These are phyloP conservation scores for Boeremia lycopersici DNA, from an alignment of 2,329 filamentous ascomycete species.

Conservation along the genomic window DNA sequence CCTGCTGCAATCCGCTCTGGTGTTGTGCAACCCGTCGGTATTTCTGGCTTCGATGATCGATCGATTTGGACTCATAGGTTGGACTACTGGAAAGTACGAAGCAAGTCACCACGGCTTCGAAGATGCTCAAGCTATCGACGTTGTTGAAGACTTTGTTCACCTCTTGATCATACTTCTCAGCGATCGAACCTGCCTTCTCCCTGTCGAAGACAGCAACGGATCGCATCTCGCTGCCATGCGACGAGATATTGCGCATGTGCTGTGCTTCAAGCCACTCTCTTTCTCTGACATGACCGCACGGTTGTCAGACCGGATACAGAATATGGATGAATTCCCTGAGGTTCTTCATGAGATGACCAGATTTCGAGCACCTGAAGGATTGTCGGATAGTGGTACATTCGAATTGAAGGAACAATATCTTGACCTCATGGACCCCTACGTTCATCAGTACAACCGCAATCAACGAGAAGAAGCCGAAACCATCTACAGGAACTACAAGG, in stretches of 20 bases:
- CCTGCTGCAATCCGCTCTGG: slow-evolving; percentile 86
- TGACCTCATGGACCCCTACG: slow-evolving; percentile 91
- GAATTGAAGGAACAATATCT: slow-evolving; percentile 86
- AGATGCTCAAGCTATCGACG: slow-evolving; percentile 84
- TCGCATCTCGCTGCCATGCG: slow-evolving; percentile 75
- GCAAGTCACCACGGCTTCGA: slow-evolving; percentile 72
- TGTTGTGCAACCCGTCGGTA: slow-evolving; percentile 80
- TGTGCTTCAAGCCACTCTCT: slow-evolving; percentile 95
- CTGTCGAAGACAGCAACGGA: slow-evolving; percentile 67
- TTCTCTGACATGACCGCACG: slow-evolving; percentile 90
- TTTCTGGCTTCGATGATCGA: slow-evolving; percentile 90
- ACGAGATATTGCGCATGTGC: slow-evolving; percentile 87
- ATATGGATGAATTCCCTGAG: slow-evolving; percentile 84
- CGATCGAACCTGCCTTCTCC: slow-evolving; percentile 81
- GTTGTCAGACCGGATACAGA: slow-evolving; percentile 85
- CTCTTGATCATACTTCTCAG: slow-evolving; percentile 89
- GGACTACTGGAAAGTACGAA: slow-evolving; percentile 84
- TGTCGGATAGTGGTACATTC: slow-evolving; percentile 92
- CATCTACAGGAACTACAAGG: slow-evolving; percentile 84
- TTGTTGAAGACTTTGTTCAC: slow-evolving; percentile 95
- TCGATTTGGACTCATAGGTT: slow-evolving; percentile 84
- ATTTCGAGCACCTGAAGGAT: slow-evolving; percentile 87
- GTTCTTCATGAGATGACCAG: slow-evolving; percentile 86
- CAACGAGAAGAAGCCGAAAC: slow-evolving; percentile 94
- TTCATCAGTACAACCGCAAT: slow-evolving; percentile 94